Evolutionary conservation across 202 grass and related monocot genomes (phyloP).

Genomic region (Musa balbisiana): DNA sequence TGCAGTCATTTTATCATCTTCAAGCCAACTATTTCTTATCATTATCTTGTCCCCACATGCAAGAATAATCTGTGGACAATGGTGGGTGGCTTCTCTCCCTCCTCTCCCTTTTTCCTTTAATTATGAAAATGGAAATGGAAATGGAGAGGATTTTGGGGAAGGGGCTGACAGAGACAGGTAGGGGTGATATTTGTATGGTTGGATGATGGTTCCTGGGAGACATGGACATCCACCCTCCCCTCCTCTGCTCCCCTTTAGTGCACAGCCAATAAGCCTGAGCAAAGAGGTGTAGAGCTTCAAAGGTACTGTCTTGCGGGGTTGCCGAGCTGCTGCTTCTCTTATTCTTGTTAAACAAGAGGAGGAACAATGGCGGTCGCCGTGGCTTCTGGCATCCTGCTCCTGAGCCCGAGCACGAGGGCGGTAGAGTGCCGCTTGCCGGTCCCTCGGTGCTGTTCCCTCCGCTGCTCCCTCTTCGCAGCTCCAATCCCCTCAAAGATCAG

Average conservation of each 20-base stretch:
- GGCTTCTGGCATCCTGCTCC: slow-evolving; percentile 34
- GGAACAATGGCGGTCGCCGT: slow-evolving; percentile 25
- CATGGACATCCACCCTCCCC: neutral
- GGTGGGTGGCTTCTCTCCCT: neutral
- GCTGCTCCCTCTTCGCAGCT: slow-evolving; percentile 20
- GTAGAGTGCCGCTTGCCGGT: slow-evolving; percentile 4
- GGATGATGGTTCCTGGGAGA: slow-evolving; percentile 6
- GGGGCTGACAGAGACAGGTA: slow-evolving; percentile 1
- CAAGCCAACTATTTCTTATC: neutral
- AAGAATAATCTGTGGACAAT: neutral
- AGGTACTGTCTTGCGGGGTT: neutral
- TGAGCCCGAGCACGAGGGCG: slow-evolving; percentile 37
- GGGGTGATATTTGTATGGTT: neutral
- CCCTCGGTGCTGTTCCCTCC: slow-evolving; percentile 9
- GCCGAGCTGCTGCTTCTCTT: no score
- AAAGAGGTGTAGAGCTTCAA: neutral
- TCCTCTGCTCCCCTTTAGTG: neutral
- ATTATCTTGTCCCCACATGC: neutral
- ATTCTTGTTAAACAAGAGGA: neutral
- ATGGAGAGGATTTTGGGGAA: neutral
- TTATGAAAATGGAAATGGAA: neutral
- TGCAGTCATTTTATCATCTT: no score
- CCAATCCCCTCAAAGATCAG: slow-evolving; percentile 13
- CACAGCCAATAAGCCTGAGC: neutral
- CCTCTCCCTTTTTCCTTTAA: neutral